These are phyloP conservation scores for Pseudogymnoascus sp. DNA, from an alignment of 2,329 filamentous ascomycete species.

Conservation along the genomic window DNA sequence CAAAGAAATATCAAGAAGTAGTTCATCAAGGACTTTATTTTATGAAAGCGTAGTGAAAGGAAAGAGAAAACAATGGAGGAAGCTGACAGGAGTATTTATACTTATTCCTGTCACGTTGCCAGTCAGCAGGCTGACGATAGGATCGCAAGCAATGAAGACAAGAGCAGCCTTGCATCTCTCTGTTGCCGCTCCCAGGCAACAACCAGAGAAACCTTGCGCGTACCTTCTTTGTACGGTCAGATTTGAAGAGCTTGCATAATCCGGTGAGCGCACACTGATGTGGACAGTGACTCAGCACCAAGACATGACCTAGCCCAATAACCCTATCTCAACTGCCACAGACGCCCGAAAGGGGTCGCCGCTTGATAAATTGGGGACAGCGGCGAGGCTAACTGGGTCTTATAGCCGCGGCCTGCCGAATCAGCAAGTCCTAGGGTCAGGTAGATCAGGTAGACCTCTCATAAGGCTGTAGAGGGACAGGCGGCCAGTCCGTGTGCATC, in stretches of 20 bases:
- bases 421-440: background rate
- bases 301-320: background rate
- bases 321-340: background rate
- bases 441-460: background rate
- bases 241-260: background rate
- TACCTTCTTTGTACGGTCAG: background rate
- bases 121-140: background rate
- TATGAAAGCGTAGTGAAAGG: background rate
- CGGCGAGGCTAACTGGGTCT: background rate
- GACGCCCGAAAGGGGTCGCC: background rate
- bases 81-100: background rate
- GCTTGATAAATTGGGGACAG: background rate
- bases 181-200: background rate
- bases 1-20: background rate
- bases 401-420: background rate
- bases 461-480: background rate
- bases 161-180: background rate
- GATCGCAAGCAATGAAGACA: background rate
- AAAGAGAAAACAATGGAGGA: background rate
- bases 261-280: background rate
- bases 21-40: background rate
- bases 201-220: background rate
- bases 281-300: background rate
- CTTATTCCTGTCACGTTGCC: background rate
- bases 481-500: background rate